Base-by-base conservation (phyloP, 139 green algal species). In the Picochlorum costavermella region DNA sequence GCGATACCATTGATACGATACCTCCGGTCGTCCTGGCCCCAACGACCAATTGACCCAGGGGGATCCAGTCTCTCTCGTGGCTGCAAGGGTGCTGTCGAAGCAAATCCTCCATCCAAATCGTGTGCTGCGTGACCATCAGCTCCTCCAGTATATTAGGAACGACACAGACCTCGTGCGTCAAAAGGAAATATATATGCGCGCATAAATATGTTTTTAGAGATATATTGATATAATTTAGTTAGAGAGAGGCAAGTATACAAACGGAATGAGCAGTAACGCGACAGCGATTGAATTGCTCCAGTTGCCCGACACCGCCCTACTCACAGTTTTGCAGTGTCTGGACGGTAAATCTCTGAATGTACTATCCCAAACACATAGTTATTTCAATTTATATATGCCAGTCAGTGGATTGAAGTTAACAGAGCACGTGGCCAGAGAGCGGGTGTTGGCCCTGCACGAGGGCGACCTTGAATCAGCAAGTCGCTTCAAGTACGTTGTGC, bases 401-500 rank as follows among this genome's bases (percentile, higher is more conserved):
- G 25, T 61, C 2, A 56, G 26, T 26, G 36, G 60, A 9, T 50
- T 75, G 3, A 12, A 36, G 13, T 46, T 75, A 11, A 56, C 55
- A 13, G 63, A 76, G 31, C 17, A 68, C 45, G n/a, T 68, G 6
- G 70, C 70, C 1, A 36, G 57, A 5, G 13, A 72, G 6, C 17
- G 10, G 11, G 20, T 68, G 9, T 36, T 72, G 4, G 25, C 23
- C 5, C 56, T 29, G 2, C 60, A 48, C n/a, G 11, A 29, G 6
- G 58, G 56, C 4, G 20, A 30, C 13, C 16, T 31, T 16, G 56
- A 66, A 10, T n/a, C 26, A 23, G 63, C 70, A 2, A n/a, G 61
- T 23, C 53, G 70, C 25, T 72, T 76, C 40, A 76, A 64, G 70
- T 76, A 31, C 33, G 51, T 16, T 63, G n/a, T 53, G 46, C 33